phyloP scores from a whole-genome alignment of 305 asterid species.

The Rubia balearica region DNA sequence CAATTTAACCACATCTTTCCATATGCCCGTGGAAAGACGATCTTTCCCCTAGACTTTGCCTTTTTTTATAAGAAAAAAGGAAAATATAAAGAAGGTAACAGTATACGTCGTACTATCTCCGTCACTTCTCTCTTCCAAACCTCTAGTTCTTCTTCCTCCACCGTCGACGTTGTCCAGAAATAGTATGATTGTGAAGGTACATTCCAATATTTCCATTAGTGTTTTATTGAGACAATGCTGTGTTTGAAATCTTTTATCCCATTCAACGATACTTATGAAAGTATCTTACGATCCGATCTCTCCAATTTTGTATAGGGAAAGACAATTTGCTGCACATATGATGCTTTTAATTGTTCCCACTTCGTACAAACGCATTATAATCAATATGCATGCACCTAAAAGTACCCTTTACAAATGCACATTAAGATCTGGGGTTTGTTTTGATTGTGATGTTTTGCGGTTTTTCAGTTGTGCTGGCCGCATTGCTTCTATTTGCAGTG shows the following conservation, averaged over 20 bases:
- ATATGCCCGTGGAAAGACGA: no score
- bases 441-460: constrained; percentile 15
- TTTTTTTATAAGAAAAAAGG: background rate
- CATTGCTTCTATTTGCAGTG: constrained; percentile 20
- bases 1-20: no score
- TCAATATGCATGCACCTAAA: constrained; percentile 8
- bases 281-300: constrained; percentile 45
- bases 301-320: constrained; percentile 14
- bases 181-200: constrained; percentile 32
- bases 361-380: background rate
- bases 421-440: constrained; percentile 31
- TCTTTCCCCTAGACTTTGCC: no score
- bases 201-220: constrained; percentile 7
- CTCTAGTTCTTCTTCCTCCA: constrained; percentile 34
- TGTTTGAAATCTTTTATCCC: constrained; percentile 4
- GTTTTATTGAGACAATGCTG: constrained; percentile 4
- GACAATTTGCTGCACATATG: constrained; percentile 12
- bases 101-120: constrained; percentile 1
- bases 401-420: constrained; percentile 8
- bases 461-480: constrained; percentile 17
- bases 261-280: background rate
- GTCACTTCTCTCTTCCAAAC: constrained; percentile 10
- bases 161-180: constrained; percentile 30
- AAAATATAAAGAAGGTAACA: constrained; percentile 13
- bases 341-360: constrained; percentile 19